Evolutionary conservation across 2,329 filamentous ascomycete species (phyloP).

Genomic region (Aspergillus melleus): DNA sequence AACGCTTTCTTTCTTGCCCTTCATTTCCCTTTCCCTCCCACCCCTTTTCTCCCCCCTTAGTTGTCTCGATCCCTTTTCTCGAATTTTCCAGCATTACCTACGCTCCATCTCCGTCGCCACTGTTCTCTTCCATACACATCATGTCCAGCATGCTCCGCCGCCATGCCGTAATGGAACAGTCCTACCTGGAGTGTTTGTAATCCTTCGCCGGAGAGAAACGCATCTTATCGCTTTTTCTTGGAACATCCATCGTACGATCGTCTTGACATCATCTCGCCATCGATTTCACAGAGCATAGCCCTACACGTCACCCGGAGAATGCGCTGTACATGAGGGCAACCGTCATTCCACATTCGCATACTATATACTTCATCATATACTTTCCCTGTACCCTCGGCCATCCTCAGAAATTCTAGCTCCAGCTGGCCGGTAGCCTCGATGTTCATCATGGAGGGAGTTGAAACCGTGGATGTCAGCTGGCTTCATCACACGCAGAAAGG

Average conservation of each 20-base stretch:
- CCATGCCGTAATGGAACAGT: constrained; percentile 18
- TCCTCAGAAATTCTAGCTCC: neutral
- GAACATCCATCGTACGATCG: neutral
- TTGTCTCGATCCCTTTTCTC: neutral
- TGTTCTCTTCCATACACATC: constrained; percentile 6
- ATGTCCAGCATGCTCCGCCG: constrained; percentile 20
- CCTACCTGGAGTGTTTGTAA: constrained; percentile 14
- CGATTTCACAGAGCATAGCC: neutral
- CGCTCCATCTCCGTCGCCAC: neutral
- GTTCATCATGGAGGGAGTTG: constrained; percentile 71
- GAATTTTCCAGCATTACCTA: neutral
- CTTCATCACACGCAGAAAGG: constrained; percentile 83
- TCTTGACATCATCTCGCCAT: neutral
- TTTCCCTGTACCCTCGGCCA: neutral
- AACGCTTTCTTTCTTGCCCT: neutral
- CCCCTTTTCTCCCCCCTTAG: neutral
- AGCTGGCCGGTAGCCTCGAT: neutral
- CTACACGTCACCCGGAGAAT: neutral
- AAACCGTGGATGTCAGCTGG: constrained; percentile 87
- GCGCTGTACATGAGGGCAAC: neutral
- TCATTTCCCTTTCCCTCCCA: neutral
- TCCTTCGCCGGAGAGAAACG: constrained; percentile 1
- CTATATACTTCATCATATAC: neutral
- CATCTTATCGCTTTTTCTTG: neutral
- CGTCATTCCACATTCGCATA: neutral